These are phyloP conservation scores for Ophiostoma fasciatum DNA, from an alignment of 2,329 filamentous ascomycete species.

Conservation along the genomic window DNA sequence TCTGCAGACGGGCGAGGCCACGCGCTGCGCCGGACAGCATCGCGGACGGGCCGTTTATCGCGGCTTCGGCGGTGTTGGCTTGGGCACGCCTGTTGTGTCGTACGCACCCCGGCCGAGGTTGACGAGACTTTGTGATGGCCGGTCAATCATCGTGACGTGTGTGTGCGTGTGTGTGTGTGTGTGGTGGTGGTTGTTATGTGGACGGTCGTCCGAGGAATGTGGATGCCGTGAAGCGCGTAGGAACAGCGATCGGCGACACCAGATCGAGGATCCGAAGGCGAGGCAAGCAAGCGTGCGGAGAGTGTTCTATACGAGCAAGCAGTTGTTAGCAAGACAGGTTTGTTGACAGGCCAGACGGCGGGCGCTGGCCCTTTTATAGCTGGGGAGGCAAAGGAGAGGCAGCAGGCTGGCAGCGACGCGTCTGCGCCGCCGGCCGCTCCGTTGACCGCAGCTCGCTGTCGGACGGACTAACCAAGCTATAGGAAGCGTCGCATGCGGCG, in stretches of 20 bases:
- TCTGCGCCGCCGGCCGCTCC: neutral
- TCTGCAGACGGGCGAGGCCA: too few species aligned
- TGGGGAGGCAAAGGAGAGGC: neutral
- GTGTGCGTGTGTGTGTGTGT: neutral
- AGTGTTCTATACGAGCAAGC: too few species aligned
- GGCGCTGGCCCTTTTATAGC: neutral
- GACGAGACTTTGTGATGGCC: conserved; percentile 16
- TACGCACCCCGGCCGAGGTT: conserved; percentile 24
- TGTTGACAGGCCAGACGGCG: too few species aligned
- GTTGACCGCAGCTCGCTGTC: conserved; percentile 2
- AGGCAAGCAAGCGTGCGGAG: too few species aligned
- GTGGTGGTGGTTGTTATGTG: neutral
- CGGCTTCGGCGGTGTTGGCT: conserved; percentile 22
- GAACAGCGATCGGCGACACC: neutral
- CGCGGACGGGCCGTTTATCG: conserved; percentile 13
- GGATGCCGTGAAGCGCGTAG: conserved; percentile 1
- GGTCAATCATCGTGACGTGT: conserved; percentile 18
- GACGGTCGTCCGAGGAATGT: neutral
- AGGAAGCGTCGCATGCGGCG: conserved; percentile 5
- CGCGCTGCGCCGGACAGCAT: neutral
- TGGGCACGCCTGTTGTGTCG: conserved; percentile 23
- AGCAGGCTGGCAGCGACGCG: neutral
- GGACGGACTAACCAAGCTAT: conserved; percentile 6
- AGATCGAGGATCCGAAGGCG: too few species aligned
- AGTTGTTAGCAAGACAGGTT: too few species aligned